A percentile compares a stretch with the other conserved stretches of the same genome.
Evolutionary conservation across 148 eudicot species (phyloP).

Genomic region (Persicaria tinctoria): DNA sequence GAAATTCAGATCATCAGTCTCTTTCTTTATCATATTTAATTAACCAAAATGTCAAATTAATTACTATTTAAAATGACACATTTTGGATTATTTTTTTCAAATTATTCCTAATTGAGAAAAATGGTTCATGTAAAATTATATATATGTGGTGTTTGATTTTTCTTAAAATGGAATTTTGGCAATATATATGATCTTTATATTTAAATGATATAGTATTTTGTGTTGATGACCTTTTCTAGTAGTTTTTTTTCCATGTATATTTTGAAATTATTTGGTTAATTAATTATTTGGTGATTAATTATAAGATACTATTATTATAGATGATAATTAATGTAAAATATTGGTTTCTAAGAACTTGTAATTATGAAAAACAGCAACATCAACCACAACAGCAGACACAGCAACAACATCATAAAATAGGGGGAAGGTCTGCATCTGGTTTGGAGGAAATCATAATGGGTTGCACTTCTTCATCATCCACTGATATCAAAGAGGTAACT

Average conservation of each 20-base stretch:
- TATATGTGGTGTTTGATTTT: not conserved
- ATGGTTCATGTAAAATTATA: not conserved
- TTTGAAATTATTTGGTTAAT: no score
- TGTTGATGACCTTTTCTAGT: not conserved
- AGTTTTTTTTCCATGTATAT: not conserved
- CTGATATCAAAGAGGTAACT: conserved; percentile 42
- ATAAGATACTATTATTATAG: not conserved
- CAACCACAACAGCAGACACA: conserved; percentile 20
- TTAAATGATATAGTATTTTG: not conserved
- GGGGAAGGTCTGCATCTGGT: conserved; percentile 84
- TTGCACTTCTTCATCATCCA: conserved; percentile 47
- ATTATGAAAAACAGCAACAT: conserved; percentile 18
- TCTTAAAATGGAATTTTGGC: not conserved
- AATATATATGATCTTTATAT: not conserved
- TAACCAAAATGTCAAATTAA: no score
- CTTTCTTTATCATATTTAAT: not conserved
- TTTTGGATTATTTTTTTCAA: no score
- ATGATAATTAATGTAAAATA: conserved; percentile 21
- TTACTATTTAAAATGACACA: not conserved
- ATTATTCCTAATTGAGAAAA: not conserved
- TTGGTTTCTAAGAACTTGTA: not conserved
- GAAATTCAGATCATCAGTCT: not conserved
- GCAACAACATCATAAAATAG: conserved; percentile 49
- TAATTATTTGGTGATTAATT: no score
- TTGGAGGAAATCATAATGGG: conserved; percentile 96